These are phyloP conservation scores for Mycena metata DNA, from an alignment of 768 basidiomycete genomes.

Conservation along the genomic window DNA sequence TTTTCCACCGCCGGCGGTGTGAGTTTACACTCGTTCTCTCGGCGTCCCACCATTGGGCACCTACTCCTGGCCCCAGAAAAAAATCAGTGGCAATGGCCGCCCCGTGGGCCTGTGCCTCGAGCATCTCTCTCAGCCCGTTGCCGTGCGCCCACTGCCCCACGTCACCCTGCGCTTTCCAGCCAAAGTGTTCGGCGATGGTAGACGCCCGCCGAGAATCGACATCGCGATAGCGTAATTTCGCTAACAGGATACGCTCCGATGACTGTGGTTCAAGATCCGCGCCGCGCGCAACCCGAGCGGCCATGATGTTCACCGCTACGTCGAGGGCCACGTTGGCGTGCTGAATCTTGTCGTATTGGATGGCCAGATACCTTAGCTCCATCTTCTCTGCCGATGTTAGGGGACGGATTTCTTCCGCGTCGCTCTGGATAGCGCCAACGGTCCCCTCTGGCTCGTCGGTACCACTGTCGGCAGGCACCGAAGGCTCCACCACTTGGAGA, in stretches of 20 bases:
- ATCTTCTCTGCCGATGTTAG: background rate
- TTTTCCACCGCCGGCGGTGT: background rate
- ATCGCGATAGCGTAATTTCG: background rate
- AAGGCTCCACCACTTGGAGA: too few relatives aligned
- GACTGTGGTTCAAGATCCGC: background rate
- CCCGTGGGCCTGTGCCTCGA: background rate
- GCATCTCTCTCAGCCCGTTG: slow-evolving; percentile 1
- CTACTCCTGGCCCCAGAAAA: background rate
- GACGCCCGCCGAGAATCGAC: background rate
- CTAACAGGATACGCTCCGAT: background rate
- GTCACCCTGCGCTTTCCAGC: background rate
- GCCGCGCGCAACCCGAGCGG: background rate
- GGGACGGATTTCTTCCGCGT: background rate
- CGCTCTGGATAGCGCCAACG: too few relatives aligned
- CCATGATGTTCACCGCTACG: background rate
- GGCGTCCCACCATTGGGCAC: slow-evolving; percentile 6
- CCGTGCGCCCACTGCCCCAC: slow-evolving; percentile 4
- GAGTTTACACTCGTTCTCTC: background rate
- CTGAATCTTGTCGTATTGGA: background rate
- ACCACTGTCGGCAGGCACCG: too few relatives aligned
- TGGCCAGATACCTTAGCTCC: background rate
- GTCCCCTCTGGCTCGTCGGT: too few relatives aligned
- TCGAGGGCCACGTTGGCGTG: background rate
- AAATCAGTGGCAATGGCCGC: slow-evolving; percentile 12
- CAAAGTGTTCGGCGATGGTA: background rate